Conservation (phyloP, 176 grass and related monocot genomes). For the Cenchrus purpureus region DNA sequence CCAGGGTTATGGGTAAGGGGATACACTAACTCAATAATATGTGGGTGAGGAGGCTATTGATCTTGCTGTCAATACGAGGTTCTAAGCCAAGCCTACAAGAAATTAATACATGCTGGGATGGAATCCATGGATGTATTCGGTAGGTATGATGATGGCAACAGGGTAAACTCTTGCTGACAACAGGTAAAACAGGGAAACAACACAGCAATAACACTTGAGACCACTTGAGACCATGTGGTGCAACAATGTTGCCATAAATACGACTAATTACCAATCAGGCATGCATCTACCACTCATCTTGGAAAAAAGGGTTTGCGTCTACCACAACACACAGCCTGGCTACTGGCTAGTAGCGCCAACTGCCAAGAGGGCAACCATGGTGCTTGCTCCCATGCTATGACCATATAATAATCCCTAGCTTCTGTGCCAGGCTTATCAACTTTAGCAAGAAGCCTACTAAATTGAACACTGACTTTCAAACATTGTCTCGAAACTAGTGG, state of each 20-base stretch:
- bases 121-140: too few relatives aligned
- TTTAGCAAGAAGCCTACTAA: not conserved
- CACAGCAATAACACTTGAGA: not conserved
- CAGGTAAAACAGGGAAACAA: not conserved
- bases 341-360: not conserved
- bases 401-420: not conserved
- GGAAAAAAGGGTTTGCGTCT: not conserved
- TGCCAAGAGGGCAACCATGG: not conserved
- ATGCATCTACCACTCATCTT: not conserved
- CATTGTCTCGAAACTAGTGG: not conserved
- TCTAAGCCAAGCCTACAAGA: not conserved
- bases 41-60: not conserved
- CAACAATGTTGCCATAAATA: not conserved
- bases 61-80: not conserved
- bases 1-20: not conserved
- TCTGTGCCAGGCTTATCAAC: not conserved
- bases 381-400: not conserved
- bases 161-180: not conserved
- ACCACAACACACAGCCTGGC: not conserved
- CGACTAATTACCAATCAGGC: too few relatives aligned
- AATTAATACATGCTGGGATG: not conserved
- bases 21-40: not conserved
- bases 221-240: not conserved
- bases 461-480: not conserved
- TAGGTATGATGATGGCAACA: too few relatives aligned